A percentile compares a stretch with the other conserved stretches of the same genome.
phyloP scores from a whole-genome alignment of 805 yeast species.

The Metschnikowia hibisci region DNA sequence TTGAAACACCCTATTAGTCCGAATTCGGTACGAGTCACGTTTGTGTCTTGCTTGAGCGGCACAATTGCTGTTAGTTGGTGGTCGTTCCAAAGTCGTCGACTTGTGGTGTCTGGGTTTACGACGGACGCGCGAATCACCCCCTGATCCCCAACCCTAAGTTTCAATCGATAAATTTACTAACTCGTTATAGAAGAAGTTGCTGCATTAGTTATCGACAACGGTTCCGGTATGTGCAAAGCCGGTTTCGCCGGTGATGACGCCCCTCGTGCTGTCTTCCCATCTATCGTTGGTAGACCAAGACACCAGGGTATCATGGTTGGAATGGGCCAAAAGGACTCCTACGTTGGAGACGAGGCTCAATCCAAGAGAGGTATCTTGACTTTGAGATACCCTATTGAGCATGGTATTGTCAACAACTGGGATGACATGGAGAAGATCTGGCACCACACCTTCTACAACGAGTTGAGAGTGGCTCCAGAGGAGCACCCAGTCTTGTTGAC shows the following conservation, averaged over 20 bases:
- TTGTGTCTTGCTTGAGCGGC: too few relatives aligned
- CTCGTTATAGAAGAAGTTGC: slow-evolving; percentile 44
- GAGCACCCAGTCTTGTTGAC: slow-evolving; percentile 99
- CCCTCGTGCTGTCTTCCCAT: slow-evolving; percentile 99
- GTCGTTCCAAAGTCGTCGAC: neutral
- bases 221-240: slow-evolving; percentile 99
- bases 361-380: slow-evolving; percentile 99
- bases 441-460: slow-evolving; percentile 99
- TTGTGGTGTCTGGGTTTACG: slow-evolving; percentile 5
- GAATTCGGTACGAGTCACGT: too few relatives aligned
- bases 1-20: too few relatives aligned
- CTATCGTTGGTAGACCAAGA: slow-evolving; percentile 99
- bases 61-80: neutral
- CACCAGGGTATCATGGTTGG: slow-evolving; percentile 99
- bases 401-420: slow-evolving; percentile 99
- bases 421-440: slow-evolving; percentile 99
- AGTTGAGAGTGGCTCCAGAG: slow-evolving; percentile 99
- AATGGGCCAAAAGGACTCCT: slow-evolving; percentile 99
- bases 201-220: slow-evolving; percentile 91
- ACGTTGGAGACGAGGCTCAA: slow-evolving; percentile 99
- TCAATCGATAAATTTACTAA: slow-evolving; percentile 13
- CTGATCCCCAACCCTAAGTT: neutral
- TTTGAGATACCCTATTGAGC: slow-evolving; percentile 98
- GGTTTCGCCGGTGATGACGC: slow-evolving; percentile 99
- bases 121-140: slow-evolving; percentile 2